phyloP scores from a whole-genome alignment of 2,329 filamentous ascomycete species.

The Zymoseptoria ardabiliae region DNA sequence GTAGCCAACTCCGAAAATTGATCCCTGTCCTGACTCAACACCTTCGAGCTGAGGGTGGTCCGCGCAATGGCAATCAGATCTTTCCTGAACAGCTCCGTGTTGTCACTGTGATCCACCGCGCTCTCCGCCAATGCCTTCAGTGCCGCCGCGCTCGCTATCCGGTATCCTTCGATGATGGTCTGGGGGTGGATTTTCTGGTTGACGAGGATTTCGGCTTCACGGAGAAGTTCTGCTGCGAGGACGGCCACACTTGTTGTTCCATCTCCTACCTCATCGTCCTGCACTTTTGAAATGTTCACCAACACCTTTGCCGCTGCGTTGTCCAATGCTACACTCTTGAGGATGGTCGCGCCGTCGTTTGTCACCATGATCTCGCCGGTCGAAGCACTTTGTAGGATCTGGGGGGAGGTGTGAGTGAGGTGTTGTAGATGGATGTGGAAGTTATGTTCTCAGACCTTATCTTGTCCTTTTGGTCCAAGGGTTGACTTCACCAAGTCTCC shows the following conservation, averaged over 20 bases:
- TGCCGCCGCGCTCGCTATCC: constrained; percentile 89
- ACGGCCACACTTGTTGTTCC: constrained; percentile 98
- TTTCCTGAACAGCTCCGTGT: constrained; percentile 74
- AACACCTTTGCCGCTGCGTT: constrained; percentile 97
- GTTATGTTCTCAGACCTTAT: constrained; percentile 68
- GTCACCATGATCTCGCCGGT: constrained; percentile 97
- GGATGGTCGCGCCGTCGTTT: constrained; percentile 95
- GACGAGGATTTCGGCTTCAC: constrained; percentile 94
- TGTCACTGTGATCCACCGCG: constrained; percentile 83
- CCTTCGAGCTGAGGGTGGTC: constrained; percentile 95
- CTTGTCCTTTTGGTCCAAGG: constrained; percentile 95
- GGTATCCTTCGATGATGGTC: constrained; percentile 98
- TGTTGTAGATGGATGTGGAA: not conserved
- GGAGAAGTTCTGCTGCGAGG: constrained; percentile 84
- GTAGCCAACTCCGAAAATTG: constrained; percentile 86
- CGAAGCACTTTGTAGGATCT: constrained; percentile 49
- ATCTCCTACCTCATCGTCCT: constrained; percentile 97
- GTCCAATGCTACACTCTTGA: constrained; percentile 96
- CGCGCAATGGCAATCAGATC: constrained; percentile 86
- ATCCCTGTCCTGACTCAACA: constrained; percentile 84
- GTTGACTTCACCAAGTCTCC: constrained; percentile 97
- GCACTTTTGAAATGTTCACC: constrained; percentile 98
- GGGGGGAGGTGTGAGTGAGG: constrained; percentile 2
- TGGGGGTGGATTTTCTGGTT: constrained; percentile 98
- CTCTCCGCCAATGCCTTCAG: constrained; percentile 74